Conservation (phyloP, 176 grass and related monocot genomes). For the Triticum monococcum region DNA sequence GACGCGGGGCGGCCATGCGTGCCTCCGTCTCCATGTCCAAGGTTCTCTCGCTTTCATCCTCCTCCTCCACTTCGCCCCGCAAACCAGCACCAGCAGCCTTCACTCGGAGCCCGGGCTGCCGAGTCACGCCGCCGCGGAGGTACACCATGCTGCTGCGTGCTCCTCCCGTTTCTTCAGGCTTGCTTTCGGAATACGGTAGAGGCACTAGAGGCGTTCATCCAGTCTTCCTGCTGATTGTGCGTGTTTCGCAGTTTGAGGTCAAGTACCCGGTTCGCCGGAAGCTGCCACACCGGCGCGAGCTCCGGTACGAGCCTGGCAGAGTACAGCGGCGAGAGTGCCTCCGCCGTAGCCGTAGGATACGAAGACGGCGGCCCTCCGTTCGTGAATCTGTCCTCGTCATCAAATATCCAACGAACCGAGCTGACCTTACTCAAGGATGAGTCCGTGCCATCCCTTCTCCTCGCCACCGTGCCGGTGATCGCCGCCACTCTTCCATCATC, state of each 20-base stretch:
- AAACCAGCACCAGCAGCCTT: neutral
- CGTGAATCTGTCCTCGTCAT: constrained; percentile 15
- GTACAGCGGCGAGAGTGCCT: neutral
- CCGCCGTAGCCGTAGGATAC: neutral
- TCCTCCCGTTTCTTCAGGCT: neutral
- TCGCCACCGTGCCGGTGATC: neutral
- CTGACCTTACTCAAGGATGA: constrained; percentile 22
- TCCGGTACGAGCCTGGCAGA: neutral
- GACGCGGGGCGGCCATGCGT: neutral
- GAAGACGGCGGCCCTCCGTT: neutral
- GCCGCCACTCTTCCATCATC: neutral
- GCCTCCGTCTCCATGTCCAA: neutral
- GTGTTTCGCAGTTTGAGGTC: neutral
- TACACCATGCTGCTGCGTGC: neutral
- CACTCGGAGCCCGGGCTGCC: neutral
- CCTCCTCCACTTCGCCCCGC: neutral
- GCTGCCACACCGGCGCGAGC: neutral
- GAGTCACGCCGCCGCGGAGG: neutral
- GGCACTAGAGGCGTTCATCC: neutral
- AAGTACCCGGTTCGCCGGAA: neutral
- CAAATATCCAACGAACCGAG: constrained; percentile 6
- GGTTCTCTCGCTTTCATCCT: neutral
- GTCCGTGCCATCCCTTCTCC: neutral
- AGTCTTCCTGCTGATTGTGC: too few species aligned
- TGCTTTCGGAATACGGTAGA: neutral